Percentiles rank a stretch among this genome's conserved stretches.
Evolutionary conservation across 805 yeast genomes (phyloP).

Genomic region (Hanseniaspora vineae): DNA sequence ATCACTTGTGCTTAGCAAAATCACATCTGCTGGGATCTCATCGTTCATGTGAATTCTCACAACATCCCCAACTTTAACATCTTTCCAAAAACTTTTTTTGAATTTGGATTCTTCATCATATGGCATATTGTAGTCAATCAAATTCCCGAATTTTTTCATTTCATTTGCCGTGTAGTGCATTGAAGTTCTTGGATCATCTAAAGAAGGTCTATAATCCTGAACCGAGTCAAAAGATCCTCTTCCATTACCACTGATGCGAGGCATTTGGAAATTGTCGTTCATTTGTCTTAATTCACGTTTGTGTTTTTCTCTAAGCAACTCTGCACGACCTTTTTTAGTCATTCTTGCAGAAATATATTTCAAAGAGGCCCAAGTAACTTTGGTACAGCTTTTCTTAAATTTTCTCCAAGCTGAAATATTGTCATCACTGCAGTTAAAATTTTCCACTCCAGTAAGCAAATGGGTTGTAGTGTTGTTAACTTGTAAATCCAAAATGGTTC

Average conservation of each 20-base stretch:
- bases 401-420: slow-evolving; percentile 55
- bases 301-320: slow-evolving; percentile 22
- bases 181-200: slow-evolving; percentile 16
- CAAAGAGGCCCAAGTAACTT: slow-evolving; percentile 16
- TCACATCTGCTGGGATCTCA: slow-evolving; percentile 67
- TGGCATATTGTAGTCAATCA: slow-evolving; percentile 39
- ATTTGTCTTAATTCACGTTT: slow-evolving; percentile 15
- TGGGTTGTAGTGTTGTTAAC: slow-evolving; percentile 66
- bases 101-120: slow-evolving; percentile 26
- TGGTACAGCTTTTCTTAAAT: slow-evolving; percentile 42
- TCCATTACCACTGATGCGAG: slow-evolving; percentile 7
- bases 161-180: slow-evolving; percentile 19
- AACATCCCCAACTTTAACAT: slow-evolving; percentile 59
- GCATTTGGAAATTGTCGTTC: slow-evolving; percentile 17
- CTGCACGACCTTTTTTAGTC: slow-evolving; percentile 26
- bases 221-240: slow-evolving; percentile 28
- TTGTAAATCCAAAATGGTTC: slow-evolving; percentile 60
- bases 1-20: slow-evolving; percentile 54
- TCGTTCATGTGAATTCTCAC: slow-evolving; percentile 60
- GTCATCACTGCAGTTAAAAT: slow-evolving; percentile 52
- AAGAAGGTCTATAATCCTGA: slow-evolving; percentile 20
- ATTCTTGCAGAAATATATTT: slow-evolving; percentile 16
- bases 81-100: slow-evolving; percentile 42
- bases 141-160: slow-evolving; percentile 33
- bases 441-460: slow-evolving; percentile 40